Conservation (phyloP, 2,329 filamentous ascomycete genomes). For the Pyrenophora graminea region DNA sequence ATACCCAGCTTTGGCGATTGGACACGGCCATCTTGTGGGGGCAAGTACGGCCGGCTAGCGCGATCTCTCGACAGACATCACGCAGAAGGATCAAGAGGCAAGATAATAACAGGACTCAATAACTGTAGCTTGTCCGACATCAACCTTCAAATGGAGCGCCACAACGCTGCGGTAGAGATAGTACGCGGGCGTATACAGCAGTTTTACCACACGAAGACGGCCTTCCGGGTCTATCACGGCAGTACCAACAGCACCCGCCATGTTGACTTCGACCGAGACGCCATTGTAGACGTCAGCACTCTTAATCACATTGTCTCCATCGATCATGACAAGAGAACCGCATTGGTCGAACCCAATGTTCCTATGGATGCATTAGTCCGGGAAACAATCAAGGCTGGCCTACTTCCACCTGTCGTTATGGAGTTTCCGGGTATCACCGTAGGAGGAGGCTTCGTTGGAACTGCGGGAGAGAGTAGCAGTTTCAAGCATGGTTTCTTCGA, state of each 20-base stretch:
- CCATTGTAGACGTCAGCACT: slow-evolving; percentile 65
- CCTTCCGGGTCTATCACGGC: slow-evolving; percentile 66
- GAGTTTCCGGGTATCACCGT: slow-evolving; percentile 73
- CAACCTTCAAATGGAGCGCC: slow-evolving; percentile 24
- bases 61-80: background rate
- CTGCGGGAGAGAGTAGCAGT: slow-evolving; percentile 68
- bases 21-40: background rate
- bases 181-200: slow-evolving; percentile 28
- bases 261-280: slow-evolving; percentile 40
- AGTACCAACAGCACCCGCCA: slow-evolving; percentile 75
- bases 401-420: slow-evolving; percentile 70
- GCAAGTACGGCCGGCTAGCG: slow-evolving; percentile 8
- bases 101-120: background rate
- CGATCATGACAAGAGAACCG: slow-evolving; percentile 57
- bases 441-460: slow-evolving; percentile 69
- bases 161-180: slow-evolving; percentile 27
- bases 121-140: background rate
- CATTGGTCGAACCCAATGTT: slow-evolving; percentile 70
- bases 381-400: slow-evolving; percentile 57
- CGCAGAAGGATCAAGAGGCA: background rate
- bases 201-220: slow-evolving; percentile 32
- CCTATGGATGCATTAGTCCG: slow-evolving; percentile 67
- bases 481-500: slow-evolving; percentile 72
- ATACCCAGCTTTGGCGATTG: background rate
- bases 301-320: slow-evolving; percentile 67